Evolutionary conservation across 1,284 basidiomycete genomes (phyloP), one percentile per base, ranked within the genome.

Genomic region (Pisolithus thermaeus): DNA sequence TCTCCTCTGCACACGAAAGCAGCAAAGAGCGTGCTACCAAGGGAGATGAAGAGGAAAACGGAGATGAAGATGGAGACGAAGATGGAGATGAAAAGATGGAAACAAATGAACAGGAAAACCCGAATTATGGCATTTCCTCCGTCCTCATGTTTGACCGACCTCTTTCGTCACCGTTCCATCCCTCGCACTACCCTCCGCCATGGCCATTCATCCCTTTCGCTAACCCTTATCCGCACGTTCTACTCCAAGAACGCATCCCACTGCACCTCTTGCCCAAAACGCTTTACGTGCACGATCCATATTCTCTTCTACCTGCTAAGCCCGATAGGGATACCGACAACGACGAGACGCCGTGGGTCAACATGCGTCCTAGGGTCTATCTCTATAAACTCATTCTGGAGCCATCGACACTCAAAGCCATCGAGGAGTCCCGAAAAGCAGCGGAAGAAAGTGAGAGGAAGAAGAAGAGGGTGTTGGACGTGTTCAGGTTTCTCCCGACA

Each of bases 171-270:
- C 57, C 63, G 11, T 69, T 66, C 49, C 56, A 62, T 41, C 57
- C 60, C 0, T 60, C 57, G 16, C 60, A 64, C 32, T 72, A 73
- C 46, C 67, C 73, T 4, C 47, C 56, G 16, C 64, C 65, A 1
- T 73, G 70, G 70, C 68, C 73, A 1, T 47, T 67, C 12, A 54
- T 60, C 5, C 72, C 73, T 0, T 57, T 63, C 37, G 32, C 39
- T 25, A 16, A 42, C 6, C n/a, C 35, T 6, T 63, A 63, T 39
- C 27, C 50, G 28, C 49, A 43, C 3, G 9, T 56, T 18, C 45
- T 48, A 5, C 59, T 74, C 18, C 64, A 70, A 37, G 56, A 67
- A 2, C 61, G 59, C 7, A 63, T 74, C 18, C 66, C 67, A 0
- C 53, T 66, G 8, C 53, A 66, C 35, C 57, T 67, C 1, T 62